Base-by-base conservation (phyloP, 306 rosid species). In the Vicia sativa region DNA sequence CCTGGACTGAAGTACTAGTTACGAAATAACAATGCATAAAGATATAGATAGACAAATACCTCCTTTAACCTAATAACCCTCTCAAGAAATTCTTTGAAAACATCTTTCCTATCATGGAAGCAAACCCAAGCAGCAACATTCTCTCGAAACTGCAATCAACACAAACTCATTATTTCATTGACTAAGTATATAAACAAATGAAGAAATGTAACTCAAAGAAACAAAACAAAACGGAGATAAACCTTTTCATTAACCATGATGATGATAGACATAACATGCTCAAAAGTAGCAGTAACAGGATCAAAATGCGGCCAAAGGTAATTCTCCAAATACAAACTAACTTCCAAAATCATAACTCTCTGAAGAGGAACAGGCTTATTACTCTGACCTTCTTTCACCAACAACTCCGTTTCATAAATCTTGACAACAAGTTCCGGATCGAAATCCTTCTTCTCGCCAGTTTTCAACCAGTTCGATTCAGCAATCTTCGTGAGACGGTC, bases 181-280 rank as follows among this genome's bases (percentile, higher is more conserved):
- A 9, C 7, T 11, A 49, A 3, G 7, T 25, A 25, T 25, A 34
- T 19, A 11, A 70, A 23, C 1, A 23, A n/a, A 6, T 4, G 14
- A 26, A 63, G 7, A 35, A 61, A 11, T 4, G 11, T 2, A 34
- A 25, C 14, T 6, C 18, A 11, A 54, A 54, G 1, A 19, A 19
- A 62, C 1, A 3, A 53, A 11, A n/a, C n/a, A n/a, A n/a, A 18
- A 38, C 28, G 5, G 23, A 50, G 19, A 10, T 2, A 11, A 58
- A 90, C 99, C 96, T 93, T 93, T 43, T 93, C 99, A 74, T 90
- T 93, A 28, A 93, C 82, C 96, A 93, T 93, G 72, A 93, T 71
- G 26, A 93, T 87, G 83, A 93, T 93, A 31, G 96, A 93, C 95
- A 93, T 93, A 7, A 90, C 87, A 15, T 93, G 99, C 86, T 93